Conservation (phyloP, 148 eudicot genomes). For the Fagopyrum esculentum region DNA sequence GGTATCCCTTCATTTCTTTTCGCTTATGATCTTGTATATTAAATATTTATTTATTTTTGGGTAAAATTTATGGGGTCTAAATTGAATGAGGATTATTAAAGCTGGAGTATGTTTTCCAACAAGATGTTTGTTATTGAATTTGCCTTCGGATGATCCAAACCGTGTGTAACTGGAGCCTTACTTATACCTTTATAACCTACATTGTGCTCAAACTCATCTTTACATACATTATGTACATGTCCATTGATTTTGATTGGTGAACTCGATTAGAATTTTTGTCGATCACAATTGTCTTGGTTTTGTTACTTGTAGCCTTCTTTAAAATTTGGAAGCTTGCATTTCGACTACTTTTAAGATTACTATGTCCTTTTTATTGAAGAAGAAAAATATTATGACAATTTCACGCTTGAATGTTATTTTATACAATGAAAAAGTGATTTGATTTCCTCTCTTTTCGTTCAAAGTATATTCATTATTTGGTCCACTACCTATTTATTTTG, state of each 20-base stretch:
- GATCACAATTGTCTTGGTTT: background rate
- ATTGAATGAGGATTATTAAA: background rate
- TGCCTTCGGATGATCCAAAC: background rate
- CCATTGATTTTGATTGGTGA: background rate
- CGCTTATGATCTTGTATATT: background rate
- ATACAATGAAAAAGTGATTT: too few relatives aligned
- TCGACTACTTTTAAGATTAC: too few relatives aligned
- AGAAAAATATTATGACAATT: too few relatives aligned
- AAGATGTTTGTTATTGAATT: background rate
- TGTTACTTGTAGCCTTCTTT: background rate
- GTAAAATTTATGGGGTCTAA: background rate
- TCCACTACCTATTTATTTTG: too few relatives aligned
- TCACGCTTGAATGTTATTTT: too few relatives aligned
- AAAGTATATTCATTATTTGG: too few relatives aligned
- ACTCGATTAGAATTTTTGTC: background rate
- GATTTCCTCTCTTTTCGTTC: too few relatives aligned
- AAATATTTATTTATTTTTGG: background rate
- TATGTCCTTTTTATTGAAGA: too few relatives aligned
- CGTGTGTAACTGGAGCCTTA: too few relatives aligned
- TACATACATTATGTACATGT: background rate
- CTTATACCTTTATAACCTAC: too few relatives aligned
- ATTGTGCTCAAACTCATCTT: background rate
- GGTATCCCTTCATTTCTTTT: background rate
- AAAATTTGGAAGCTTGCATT: too few relatives aligned
- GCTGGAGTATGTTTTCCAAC: background rate